Base-by-base conservation (phyloP, 2,329 filamentous ascomycete genomes). In the Penicillium concentricum region DNA sequence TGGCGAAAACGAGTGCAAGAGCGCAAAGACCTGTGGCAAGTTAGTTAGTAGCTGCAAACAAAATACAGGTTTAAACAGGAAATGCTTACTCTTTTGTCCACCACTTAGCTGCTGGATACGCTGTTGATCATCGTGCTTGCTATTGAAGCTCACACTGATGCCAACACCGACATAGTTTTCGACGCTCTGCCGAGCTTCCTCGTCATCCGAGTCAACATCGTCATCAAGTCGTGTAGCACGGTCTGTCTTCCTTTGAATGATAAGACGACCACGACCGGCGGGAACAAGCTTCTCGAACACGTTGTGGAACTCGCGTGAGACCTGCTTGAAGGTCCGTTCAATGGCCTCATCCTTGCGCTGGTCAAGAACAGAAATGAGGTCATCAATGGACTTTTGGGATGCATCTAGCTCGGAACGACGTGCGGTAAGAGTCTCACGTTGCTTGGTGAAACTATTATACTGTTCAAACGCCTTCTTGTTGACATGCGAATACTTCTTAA, bases 401-500 rank as follows among this genome's bases (percentile, higher is more conserved):
- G 86, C 87, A 67, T 96, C 91, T 12, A 99, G 85, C 72, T 97
- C 94, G 66, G 88, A 85, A 48, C 93, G 86, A 64, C 94, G 89
- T 69, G 90, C 89, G 48, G 90, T 89, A 18, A 99, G 82, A 22
- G 89, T 88, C 60, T 96, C 92, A 56, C 95, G 89, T 75, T 97
- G 91, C 49, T 87, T 89, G 8, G 93, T 97, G 73, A 97, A 99
- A 77, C 88, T 96, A 78, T 93, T 95, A 79, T 97, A 99, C 74
- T 99, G 94, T 76, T 99, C 95, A 71, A 97, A 96, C 0, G 94
- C 94, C 78, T 99, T 97, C 79, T 97, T 99, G 84, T 99, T 99
- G 78, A 99, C 92, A 69, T 97, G 91, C 54, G 92, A 91, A 78
- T 94, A 97, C 73, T 97, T 96, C 78, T 97, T 97, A 53, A 97